phyloP scores from a whole-genome alignment of 306 rosid species.

The Cucurbita ficifolia region DNA sequence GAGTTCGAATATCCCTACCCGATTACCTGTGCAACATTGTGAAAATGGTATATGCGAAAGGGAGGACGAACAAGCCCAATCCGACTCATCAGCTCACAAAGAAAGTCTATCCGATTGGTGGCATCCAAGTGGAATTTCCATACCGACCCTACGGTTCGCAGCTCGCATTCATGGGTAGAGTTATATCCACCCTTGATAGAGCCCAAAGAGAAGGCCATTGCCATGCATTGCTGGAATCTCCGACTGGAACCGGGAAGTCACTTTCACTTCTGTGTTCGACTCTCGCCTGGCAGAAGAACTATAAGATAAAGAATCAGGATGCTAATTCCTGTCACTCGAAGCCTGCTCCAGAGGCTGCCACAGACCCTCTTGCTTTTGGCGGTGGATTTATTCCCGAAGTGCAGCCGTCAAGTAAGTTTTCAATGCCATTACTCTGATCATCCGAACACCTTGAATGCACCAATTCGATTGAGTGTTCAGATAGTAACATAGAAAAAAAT shows the following conservation, averaged over 20 bases:
- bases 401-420: conserved; percentile 25
- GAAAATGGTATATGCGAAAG: conserved; percentile 32
- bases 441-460: neutral
- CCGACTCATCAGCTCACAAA: conserved; percentile 23
- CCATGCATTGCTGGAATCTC: conserved; percentile 90
- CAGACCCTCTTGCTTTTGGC: conserved; percentile 56
- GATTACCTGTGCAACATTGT: neutral
- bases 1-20: neutral
- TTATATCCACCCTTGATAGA: conserved; percentile 70
- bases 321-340: conserved; percentile 18
- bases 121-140: conserved; percentile 72
- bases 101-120: conserved; percentile 62
- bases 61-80: conserved; percentile 5
- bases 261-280: conserved; percentile 86
- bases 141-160: conserved; percentile 83
- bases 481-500: too few relatives aligned
- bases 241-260: conserved; percentile 88
- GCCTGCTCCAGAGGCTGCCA: conserved; percentile 39
- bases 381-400: conserved; percentile 73
- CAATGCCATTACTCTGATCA: neutral
- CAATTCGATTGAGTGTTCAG: neutral
- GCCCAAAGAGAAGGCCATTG: conserved; percentile 74
- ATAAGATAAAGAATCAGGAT: conserved; percentile 18
- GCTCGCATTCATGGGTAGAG: conserved; percentile 80
- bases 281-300: conserved; percentile 79